Conservation (phyloP, 2,329 filamentous ascomycete genomes). For the Delphinella strobiligena region DNA sequence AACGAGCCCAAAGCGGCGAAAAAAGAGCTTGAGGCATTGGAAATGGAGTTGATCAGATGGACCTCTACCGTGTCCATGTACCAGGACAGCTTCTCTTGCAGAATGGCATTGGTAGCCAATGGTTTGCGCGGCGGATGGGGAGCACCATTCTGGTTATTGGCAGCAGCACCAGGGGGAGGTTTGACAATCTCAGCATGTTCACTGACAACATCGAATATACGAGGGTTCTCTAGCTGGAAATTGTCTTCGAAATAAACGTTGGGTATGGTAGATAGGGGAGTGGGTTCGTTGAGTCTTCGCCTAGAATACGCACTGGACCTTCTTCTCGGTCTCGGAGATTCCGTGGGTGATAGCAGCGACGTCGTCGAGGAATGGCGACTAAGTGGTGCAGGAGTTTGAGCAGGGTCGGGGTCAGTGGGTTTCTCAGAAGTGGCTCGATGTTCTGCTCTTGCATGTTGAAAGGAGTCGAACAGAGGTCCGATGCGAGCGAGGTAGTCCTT, state of each 20-base stretch:
- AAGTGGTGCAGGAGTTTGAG: slow-evolving; percentile 14
- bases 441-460: slow-evolving; percentile 67
- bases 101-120: slow-evolving; percentile 86
- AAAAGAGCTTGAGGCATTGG: slow-evolving; percentile 87
- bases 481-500: slow-evolving; percentile 75
- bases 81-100: slow-evolving; percentile 98
- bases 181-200: slow-evolving; percentile 94
- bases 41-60: slow-evolving; percentile 91
- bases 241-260: slow-evolving; percentile 88
- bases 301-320: slow-evolving; percentile 40
- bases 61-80: slow-evolving; percentile 99
- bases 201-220: slow-evolving; percentile 92
- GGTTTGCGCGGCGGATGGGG: slow-evolving; percentile 56
- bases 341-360: slow-evolving; percentile 30
- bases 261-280: slow-evolving; percentile 84
- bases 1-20: slow-evolving; percentile 88
- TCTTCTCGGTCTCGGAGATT: slow-evolving; percentile 35
- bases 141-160: slow-evolving; percentile 42
- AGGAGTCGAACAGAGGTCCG: slow-evolving; percentile 75
- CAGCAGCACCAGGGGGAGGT: slow-evolving; percentile 40
- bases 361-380: slow-evolving; percentile 27
- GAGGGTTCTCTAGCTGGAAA: slow-evolving; percentile 89
- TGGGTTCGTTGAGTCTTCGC: slow-evolving; percentile 57
- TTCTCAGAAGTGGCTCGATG: too few relatives aligned
- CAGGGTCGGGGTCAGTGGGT: too few relatives aligned